Conservation (phyloP, 306 rosid species). For the Dalbergia cultrata region DNA sequence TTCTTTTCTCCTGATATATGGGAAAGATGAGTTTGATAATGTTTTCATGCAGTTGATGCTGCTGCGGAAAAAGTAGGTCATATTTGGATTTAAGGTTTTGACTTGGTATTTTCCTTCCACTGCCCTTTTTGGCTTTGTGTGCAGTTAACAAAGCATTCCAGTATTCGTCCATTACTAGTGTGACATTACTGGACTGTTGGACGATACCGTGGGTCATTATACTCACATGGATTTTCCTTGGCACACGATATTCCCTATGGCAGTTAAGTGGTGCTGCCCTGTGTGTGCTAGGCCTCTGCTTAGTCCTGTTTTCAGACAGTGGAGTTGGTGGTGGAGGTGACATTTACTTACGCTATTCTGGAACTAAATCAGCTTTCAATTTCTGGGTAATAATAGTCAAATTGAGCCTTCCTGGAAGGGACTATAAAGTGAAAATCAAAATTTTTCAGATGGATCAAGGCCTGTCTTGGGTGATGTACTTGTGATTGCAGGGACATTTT, state of each 20-base stretch:
- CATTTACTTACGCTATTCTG: conserved; percentile 7
- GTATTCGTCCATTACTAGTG: conserved; percentile 74
- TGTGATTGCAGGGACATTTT: conserved; percentile 68
- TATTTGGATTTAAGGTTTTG: background rate
- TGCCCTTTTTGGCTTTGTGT: background rate
- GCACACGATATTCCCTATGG: conserved; percentile 71
- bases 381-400: background rate
- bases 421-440: background rate
- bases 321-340: conserved; percentile 67
- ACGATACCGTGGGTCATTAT: conserved; percentile 71
- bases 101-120: background rate
- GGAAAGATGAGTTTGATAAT: background rate
- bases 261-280: conserved; percentile 64
- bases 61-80: no score
- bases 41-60: no score
- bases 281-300: conserved; percentile 69
- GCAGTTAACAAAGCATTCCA: conserved; percentile 83
- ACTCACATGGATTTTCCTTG: conserved; percentile 67
- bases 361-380: background rate
- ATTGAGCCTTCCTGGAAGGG: background rate
- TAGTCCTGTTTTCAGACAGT: conserved; percentile 75
- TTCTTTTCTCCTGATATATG: background rate
- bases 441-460: conserved; percentile 62
- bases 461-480: conserved; percentile 73
- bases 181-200: conserved; percentile 72